These are phyloP conservation scores for Diaporthe citrichinensis DNA, from an alignment of 2,329 filamentous ascomycete species.

Conservation along the genomic window DNA sequence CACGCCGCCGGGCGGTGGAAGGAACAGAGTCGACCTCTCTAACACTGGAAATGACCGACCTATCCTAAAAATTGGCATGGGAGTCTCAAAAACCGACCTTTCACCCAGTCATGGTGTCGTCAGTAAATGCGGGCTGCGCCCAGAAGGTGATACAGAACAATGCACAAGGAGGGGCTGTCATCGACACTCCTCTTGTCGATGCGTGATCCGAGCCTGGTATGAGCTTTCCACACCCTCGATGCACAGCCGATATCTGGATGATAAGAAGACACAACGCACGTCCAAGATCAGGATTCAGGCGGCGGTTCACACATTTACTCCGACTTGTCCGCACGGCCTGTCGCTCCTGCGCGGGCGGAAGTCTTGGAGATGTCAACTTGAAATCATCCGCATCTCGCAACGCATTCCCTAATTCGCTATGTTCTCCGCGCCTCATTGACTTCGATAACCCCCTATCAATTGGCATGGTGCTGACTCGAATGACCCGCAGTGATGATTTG, in stretches of 20 bases:
- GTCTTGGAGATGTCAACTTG: background rate
- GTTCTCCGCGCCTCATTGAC: background rate
- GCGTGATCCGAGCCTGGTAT: background rate
- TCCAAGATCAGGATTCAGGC: background rate
- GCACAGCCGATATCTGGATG: background rate
- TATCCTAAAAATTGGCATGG: too few relatives aligned
- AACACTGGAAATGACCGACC: too few relatives aligned
- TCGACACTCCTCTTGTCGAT: background rate
- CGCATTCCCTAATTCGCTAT: too few relatives aligned
- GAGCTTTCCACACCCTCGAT: background rate
- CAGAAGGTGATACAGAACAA: background rate
- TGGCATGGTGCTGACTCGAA: background rate
- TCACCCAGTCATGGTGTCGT: background rate
- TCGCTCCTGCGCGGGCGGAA: background rate
- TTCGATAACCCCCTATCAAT: background rate
- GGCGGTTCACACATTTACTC: background rate
- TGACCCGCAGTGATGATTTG: background rate
- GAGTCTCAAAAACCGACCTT: too few relatives aligned
- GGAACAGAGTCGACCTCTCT: too few relatives aligned
- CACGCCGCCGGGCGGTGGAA: too few relatives aligned
- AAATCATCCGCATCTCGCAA: background rate
- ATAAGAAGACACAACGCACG: background rate
- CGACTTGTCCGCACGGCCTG: background rate
- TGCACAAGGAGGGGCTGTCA: background rate
- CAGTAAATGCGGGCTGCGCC: background rate